Conservation (phyloP, 2,329 filamentous ascomycete species). For the Aspergillus jensenii region DNA sequence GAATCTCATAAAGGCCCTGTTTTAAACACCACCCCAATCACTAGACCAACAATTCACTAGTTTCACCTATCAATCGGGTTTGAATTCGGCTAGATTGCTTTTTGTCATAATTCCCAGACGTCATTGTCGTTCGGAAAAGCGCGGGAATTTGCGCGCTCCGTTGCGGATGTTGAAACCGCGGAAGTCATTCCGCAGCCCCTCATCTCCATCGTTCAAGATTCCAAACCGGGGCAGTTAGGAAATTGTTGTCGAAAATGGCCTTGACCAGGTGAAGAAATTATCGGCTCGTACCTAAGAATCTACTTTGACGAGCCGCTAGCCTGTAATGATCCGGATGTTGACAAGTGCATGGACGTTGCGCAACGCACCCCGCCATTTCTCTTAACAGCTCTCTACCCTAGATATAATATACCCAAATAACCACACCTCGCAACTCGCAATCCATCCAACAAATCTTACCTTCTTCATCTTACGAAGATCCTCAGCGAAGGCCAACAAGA, state of each 20-base stretch:
- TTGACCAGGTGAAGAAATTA: no score
- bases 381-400: not conserved
- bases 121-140: conserved; percentile 15
- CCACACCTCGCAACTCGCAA: not conserved
- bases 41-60: no score
- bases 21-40: no score
- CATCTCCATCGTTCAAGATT: not conserved
- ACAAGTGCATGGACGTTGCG: no score
- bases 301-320: no score
- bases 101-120: not conserved
- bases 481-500: not conserved
- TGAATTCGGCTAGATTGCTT: no score
- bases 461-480: not conserved
- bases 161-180: conserved; percentile 14
- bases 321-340: no score
- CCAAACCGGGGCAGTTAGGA: not conserved
- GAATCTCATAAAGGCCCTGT: no score
- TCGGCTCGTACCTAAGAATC: no score
- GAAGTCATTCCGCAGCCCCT: conserved; percentile 18
- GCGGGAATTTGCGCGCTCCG: conserved; percentile 19
- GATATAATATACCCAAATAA: not conserved
- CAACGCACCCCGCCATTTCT: no score
- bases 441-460: not conserved
- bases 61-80: no score
- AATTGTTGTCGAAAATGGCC: not conserved